Evolutionary conservation across 768 basidiomycete species (phyloP).

Genomic region (Trametopsis cervina): DNA sequence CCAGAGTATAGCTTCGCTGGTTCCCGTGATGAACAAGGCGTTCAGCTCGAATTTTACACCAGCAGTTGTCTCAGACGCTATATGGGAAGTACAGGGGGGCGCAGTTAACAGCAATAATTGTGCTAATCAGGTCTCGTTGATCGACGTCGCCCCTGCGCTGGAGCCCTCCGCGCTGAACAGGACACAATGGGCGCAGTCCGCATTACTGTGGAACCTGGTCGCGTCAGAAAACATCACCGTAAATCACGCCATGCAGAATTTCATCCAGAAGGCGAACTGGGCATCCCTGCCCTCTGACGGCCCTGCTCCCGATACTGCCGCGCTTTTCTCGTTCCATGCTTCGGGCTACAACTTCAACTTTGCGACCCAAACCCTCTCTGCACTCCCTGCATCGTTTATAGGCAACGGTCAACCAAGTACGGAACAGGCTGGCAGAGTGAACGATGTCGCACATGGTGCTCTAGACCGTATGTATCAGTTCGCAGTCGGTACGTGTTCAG

Average conservation of each 20-base stretch:
- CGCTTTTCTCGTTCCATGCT: constrained; percentile 33
- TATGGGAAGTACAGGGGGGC: constrained; percentile 43
- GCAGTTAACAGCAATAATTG: constrained; percentile 38
- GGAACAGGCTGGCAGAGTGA: constrained; percentile 39
- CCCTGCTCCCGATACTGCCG: constrained; percentile 25
- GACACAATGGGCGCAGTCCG: constrained; percentile 50
- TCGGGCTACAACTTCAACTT: constrained; percentile 57
- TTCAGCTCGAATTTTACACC: constrained; percentile 42
- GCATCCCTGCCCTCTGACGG: constrained; percentile 33
- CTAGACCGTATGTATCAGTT: constrained; percentile 56
- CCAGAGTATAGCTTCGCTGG: constrained; percentile 40
- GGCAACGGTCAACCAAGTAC: constrained; percentile 38
- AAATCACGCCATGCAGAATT: constrained; percentile 35
- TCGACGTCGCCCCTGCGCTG: constrained; percentile 47
- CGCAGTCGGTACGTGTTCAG: constrained; percentile 42
- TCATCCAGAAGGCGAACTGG: constrained; percentile 46
- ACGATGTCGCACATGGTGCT: constrained; percentile 28
- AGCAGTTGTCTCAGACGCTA: constrained; percentile 35
- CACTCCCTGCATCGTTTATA: constrained; percentile 38
- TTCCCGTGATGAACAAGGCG: constrained; percentile 40
- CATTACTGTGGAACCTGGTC: constrained; percentile 54
- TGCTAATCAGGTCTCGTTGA: constrained; percentile 42
- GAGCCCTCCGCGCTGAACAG: constrained; percentile 36
- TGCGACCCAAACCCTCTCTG: constrained; percentile 43
- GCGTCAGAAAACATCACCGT: constrained; percentile 40